Base-by-base conservation (phyloP, 2,329 filamentous ascomycete species). In the Aspergillus tamarii region DNA sequence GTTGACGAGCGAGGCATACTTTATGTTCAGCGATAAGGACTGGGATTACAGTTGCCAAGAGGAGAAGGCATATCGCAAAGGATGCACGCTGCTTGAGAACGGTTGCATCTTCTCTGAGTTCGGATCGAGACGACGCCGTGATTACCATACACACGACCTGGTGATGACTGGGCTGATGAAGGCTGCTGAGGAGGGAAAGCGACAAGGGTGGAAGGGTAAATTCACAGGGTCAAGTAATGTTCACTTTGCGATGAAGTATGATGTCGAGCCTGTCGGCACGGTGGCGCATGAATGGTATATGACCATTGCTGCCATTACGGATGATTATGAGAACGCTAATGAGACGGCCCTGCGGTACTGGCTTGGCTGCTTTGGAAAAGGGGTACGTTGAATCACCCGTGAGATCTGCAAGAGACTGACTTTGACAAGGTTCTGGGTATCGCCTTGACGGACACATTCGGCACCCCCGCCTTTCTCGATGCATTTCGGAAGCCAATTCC, bases 271-370 rank as follows among this genome's bases (percentile, higher is more conserved):
- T 0, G 87, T 98, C 14, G 95, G 95, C 6, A 99, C 95, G 0
- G 89, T 92, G 2, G 95, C 95, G 0, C 95, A 99, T 74, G 95
- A 99, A 80, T 99, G 95, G 95, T 98, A 97, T 83, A 99, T 99
- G 95, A 94, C 93, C 48, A 94, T 96, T 66, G 95, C 95, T 0
- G 94, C 95, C 45, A 93, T 97, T 70, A 92, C 90, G 5, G 86
- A 92, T 66, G 87, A 97, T 78, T 99, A 99, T 75, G 86, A 88
- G 70, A 84, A 86, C 66, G 94, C 95, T 3, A 96, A 94, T 43
- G 93, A 96, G 76, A 85, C 90, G 67, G 94, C 93, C 0, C 82
- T 99, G 69, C 85, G 88, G 63, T 93, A 96, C 76, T 99, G 95
- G 95, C 87, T 96, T 39, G 89, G 89, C 59, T 96, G 92, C 65